Base-by-base conservation (phyloP, 129 eudicot species). In the Erigeron canadensis region DNA sequence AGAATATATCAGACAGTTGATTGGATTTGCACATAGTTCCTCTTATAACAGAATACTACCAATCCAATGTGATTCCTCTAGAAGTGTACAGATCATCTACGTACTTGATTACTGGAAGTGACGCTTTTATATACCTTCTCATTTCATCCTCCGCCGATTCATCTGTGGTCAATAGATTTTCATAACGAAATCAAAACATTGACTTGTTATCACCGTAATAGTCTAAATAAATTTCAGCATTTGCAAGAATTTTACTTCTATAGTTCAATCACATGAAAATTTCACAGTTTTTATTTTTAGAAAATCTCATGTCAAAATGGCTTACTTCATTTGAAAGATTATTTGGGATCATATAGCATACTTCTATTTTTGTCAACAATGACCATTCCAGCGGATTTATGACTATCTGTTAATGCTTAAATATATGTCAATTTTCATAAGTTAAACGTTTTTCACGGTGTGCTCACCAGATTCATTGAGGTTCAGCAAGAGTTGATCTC, bases 381-480 rank as follows among this genome's bases (percentile, higher is more conserved):
- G 34, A 28, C 1, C 34, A 28, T 28, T 28, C 1, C 34, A 23
- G 34, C 2, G 34, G 0, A 28, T 28, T 28, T 28, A 28, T 28
- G 34, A 28, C 34, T 28, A 2, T 28, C 34, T 28, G 34, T 28
- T 28, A 28, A 28, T 28, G 3, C 34, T 28, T 3, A 28, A 28
- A 28, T 28, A 28, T 28, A 28, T 28, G 34, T 28, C 34, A 0
- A 28, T 28, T 0, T 28, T 28, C 2, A 28, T 28, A 28, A 3
- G 34, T 28, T 1, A 28, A 28, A 28, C 34, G 34, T 28, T 28
- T 28, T 28, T 28, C 34, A 28, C 34, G 34, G 54, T 56, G 37
- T 67, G 63, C 86, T 68, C 19, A 89, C 98, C 89, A 39, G 89
- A 82, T 84, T 94, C 98, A 70, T 89, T 89, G 37, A 94, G 84